phyloP scores from a whole-genome alignment of 129 eudicot species.

The Pittosporum tobira region DNA sequence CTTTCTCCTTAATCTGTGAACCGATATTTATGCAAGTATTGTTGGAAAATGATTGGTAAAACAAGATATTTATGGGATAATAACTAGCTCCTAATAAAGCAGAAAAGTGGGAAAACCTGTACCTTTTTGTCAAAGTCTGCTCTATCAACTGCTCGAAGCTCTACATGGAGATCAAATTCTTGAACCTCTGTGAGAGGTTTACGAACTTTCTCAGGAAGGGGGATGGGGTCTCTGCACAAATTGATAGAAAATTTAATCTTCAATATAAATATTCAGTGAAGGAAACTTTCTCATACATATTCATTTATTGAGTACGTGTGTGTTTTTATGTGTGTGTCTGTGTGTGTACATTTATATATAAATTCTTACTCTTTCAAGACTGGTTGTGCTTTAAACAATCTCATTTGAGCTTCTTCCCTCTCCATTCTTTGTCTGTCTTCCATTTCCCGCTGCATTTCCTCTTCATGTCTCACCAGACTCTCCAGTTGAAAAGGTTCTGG shows the following conservation, averaged over 20 bases:
- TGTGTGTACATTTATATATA: too few relatives aligned
- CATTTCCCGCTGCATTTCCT: constrained; percentile 68
- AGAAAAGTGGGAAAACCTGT: too few relatives aligned
- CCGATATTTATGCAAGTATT: too few relatives aligned
- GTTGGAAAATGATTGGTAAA: too few relatives aligned
- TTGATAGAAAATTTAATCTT: too few relatives aligned
- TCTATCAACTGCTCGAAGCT: constrained; percentile 73
- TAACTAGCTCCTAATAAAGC: too few relatives aligned
- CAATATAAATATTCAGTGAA: too few relatives aligned
- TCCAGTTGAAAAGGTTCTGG: constrained; percentile 88
- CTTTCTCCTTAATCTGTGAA: constrained; percentile 66
- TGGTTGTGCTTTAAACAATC: constrained; percentile 75
- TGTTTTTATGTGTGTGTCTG: background rate
- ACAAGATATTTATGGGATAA: too few relatives aligned
- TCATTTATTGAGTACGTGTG: too few relatives aligned
- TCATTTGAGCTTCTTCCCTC: constrained; percentile 69
- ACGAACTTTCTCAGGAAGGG: constrained; percentile 65
- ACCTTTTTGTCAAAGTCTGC: constrained; percentile 77
- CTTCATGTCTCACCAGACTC: constrained; percentile 75
- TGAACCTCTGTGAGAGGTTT: constrained; percentile 79
- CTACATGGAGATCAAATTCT: constrained; percentile 58
- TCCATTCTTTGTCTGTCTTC: constrained; percentile 60
- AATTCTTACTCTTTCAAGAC: constrained; percentile 59
- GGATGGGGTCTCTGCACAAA: constrained; percentile 69
- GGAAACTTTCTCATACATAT: too few relatives aligned